phyloP scores from a whole-genome alignment of 106 monocot genomes.

The Acorus gramineus region DNA sequence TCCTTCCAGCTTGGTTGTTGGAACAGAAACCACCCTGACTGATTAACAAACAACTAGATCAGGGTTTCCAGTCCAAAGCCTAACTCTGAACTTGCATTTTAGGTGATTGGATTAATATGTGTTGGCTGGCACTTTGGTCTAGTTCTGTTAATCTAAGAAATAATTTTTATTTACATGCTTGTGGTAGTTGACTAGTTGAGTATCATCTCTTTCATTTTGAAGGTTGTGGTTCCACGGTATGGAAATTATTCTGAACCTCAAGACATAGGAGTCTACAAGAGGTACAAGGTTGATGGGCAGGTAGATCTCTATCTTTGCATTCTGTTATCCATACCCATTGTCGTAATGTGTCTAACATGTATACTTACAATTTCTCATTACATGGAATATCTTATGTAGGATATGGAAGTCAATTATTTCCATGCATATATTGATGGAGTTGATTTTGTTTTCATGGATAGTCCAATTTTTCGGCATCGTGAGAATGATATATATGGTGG shows the following conservation, averaged over 20 bases:
- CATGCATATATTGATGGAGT: conserved; percentile 84
- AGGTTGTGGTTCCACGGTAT: conserved; percentile 84
- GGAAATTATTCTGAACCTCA: conserved; percentile 58
- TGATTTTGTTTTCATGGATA: conserved; percentile 83
- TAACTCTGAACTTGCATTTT: too few species aligned
- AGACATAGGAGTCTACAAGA: conserved; percentile 35
- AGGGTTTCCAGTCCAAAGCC: too few species aligned
- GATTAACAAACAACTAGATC: too few species aligned
- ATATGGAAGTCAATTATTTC: conserved; percentile 65
- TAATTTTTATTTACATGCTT: too few species aligned
- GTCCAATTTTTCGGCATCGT: conserved; percentile 43
- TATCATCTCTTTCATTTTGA: conserved; percentile 1
- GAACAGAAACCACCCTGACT: too few species aligned
- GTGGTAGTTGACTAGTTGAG: too few species aligned
- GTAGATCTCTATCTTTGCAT: conserved; percentile 14
- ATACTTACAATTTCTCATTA: background rate
- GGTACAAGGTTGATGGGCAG: conserved; percentile 73
- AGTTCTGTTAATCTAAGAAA: too few species aligned
- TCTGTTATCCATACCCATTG: too few species aligned
- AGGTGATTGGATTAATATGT: too few species aligned
- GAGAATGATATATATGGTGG: conserved; percentile 70
- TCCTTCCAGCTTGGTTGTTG: too few species aligned
- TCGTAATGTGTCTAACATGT: too few species aligned
- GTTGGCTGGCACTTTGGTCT: too few species aligned
- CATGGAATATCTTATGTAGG: conserved; percentile 20